phyloP scores from a whole-genome alignment of 192 early-diverging fungal genomes.

The Coemansia sp. region DNA sequence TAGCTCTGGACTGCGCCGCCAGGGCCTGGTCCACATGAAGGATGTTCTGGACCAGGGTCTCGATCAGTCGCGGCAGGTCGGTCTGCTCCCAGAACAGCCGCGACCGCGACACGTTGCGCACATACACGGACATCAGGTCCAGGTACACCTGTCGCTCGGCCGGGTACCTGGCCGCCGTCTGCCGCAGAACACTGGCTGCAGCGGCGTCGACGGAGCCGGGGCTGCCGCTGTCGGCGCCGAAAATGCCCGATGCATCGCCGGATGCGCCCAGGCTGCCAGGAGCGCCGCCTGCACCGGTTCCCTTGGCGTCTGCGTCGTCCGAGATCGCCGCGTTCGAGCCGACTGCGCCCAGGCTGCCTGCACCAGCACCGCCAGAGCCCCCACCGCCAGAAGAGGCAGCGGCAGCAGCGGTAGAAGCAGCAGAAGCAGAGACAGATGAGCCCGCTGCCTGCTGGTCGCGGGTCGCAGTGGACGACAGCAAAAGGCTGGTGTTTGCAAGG shows the following conservation, averaged over 20 bases:
- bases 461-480: background rate
- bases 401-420: background rate
- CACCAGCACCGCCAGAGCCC: background rate
- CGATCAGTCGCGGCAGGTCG: conserved; percentile 64
- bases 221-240: background rate
- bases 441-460: conserved; percentile 9
- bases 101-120: conserved; percentile 34
- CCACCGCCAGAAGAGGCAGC: background rate
- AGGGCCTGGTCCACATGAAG: conserved; percentile 87
- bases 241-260: background rate
- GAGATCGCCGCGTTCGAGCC: background rate
- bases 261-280: background rate
- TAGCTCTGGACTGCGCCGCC: conserved; percentile 57
- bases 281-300: background rate
- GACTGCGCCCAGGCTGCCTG: background rate
- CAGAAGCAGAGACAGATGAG: background rate
- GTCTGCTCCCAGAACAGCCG: conserved; percentile 58
- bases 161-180: conserved; percentile 27
- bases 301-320: background rate
- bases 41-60: conserved; percentile 78
- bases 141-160: conserved; percentile 47
- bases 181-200: conserved; percentile 28
- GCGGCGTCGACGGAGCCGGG: background rate
- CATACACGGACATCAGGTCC: conserved; percentile 39
- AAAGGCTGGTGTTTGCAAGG: conserved; percentile 35